Evolutionary conservation across 495 filamentous ascomycete species (phyloP).

Genomic region (Thozetella sp.): DNA sequence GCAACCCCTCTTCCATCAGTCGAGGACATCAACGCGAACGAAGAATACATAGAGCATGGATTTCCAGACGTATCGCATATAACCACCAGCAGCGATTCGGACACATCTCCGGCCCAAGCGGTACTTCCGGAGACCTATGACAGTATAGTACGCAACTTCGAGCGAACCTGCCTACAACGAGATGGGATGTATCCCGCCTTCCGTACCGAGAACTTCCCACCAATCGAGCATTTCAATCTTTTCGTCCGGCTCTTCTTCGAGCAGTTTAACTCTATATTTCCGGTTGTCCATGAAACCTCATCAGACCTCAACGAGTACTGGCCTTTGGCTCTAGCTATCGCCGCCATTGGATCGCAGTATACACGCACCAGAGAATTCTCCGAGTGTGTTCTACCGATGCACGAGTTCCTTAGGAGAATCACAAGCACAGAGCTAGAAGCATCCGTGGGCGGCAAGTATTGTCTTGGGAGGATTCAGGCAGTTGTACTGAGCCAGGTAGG

Average conservation of each 20-base stretch:
- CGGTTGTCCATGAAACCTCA: slow-evolving; percentile 43
- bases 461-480: not conserved
- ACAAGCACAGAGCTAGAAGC: not conserved
- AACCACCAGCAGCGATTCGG: not conserved
- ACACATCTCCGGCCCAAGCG: not conserved
- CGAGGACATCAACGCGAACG: not conserved
- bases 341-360: slow-evolving; percentile 47
- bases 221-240: not conserved
- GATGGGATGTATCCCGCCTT: not conserved
- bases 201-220: not conserved
- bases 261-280: slow-evolving; percentile 44
- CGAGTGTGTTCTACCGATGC: slow-evolving; percentile 22
- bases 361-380: slow-evolving; percentile 24
- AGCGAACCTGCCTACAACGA: not conserved
- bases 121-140: not conserved
- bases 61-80: not conserved
- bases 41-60: not conserved
- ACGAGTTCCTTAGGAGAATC: slow-evolving; percentile 14
- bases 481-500: not conserved
- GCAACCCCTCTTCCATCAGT: not conserved
- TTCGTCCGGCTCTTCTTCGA: slow-evolving; percentile 4
- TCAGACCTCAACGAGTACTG: slow-evolving; percentile 42
- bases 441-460: not conserved
- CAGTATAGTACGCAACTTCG: not conserved
- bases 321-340: slow-evolving; percentile 42